Evolutionary conservation across 441 rosid genomes (phyloP), one percentile per base, ranked within the genome.

Genomic region (Erysimum pusillum): DNA sequence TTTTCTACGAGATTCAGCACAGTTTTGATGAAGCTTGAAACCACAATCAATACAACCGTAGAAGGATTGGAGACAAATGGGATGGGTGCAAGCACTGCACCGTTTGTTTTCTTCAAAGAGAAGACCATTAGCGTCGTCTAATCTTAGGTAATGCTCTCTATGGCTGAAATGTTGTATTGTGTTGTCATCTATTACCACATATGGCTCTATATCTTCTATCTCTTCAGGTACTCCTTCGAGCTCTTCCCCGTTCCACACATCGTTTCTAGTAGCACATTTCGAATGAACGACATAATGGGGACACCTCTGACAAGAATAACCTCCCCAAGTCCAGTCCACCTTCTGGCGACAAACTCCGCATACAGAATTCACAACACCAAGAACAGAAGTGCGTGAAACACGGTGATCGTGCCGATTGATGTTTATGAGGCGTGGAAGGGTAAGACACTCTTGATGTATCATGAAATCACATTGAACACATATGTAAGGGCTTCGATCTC

Each of bases 401-500:
- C 38, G 9, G 9, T 35, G 38, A 7, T 35, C 38, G 9, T 35
- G 38, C 2, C 38, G 38, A 35, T 35, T 35, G 9, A 6, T 7
- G 38, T 35, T 34, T 34, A 34, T 34, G 36, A 34, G 1, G 36
- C 36, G 36, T 34, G 36, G 36, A 34, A 34, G 42, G 42, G 11
- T 0, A 9, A 38, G 4, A 38, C 42, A 38, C 12, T 39, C 44
- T 39, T 39, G 44, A 39, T 39, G 44, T 10, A 39, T 39, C 13
- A 39, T 39, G 44, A 39, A 39, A 39, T 11, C 44, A 11, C 44
- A 39, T 3, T 39, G 9, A 35, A 66, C 13, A 73, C 86, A 18
- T 41, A 87, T 83, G 81, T 85, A 79, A 64, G 86, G 89, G 39
- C 81, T 83, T 71, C 69, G 64, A 25, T 82, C 87, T 65, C 80